phyloP scores from a whole-genome alignment of 495 filamentous ascomycete genomes.

The Talaromyces nanjingensis region DNA sequence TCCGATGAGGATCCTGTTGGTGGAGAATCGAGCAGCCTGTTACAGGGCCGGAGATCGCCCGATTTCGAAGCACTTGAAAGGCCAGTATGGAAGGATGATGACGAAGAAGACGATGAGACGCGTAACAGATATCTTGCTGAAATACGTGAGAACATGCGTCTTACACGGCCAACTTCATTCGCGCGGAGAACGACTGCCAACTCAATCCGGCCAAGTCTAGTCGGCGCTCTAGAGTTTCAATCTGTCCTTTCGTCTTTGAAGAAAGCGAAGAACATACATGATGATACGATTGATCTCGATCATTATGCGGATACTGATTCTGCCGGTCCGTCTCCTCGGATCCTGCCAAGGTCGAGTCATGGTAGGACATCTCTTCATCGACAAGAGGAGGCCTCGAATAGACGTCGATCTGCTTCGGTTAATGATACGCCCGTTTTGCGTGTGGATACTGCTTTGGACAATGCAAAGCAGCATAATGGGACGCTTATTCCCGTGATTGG shows the following conservation, averaged over 20 bases:
- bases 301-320: slow-evolving; percentile 64
- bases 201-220: slow-evolving; percentile 84
- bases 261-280: slow-evolving; percentile 61
- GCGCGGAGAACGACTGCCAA: slow-evolving; percentile 67
- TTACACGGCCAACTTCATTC: slow-evolving; percentile 58
- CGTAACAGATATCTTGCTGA: slow-evolving; percentile 69
- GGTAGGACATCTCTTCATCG: slow-evolving; percentile 13
- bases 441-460: slow-evolving; percentile 27
- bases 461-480: background rate
- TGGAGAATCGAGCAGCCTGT: slow-evolving; percentile 44
- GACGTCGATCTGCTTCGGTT: slow-evolving; percentile 57
- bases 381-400: slow-evolving; percentile 22
- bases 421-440: slow-evolving; percentile 48
- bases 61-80: slow-evolving; percentile 63
- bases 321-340: slow-evolving; percentile 15
- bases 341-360: background rate
- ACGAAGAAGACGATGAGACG: slow-evolving; percentile 64
- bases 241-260: slow-evolving; percentile 79
- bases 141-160: slow-evolving; percentile 87
- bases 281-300: slow-evolving; percentile 58
- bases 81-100: slow-evolving; percentile 40
- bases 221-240: slow-evolving; percentile 90
- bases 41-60: slow-evolving; percentile 45
- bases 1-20: slow-evolving; percentile 66
- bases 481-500: background rate